Conservation (phyloP, 108 stramenopile genomes). For the Ochromonas danica region DNA sequence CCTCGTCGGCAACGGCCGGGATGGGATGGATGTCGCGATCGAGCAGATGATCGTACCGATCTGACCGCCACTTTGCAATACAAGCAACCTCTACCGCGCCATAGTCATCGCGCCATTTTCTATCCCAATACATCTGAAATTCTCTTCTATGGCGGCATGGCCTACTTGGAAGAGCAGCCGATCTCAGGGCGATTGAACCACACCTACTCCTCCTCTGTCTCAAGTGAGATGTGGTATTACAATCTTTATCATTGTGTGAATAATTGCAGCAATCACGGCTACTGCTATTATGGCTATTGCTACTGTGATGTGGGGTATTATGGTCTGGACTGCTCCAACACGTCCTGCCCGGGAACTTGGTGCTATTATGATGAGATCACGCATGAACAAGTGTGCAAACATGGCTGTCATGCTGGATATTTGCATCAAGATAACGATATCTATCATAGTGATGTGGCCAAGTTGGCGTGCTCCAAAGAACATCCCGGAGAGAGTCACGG, state of each 20-base stretch:
- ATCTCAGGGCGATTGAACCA: conserved; percentile 36
- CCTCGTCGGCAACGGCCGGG: conserved; percentile 63
- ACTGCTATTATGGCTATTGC: conserved; percentile 72
- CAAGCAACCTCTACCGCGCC: conserved; percentile 62
- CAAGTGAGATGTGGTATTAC: conserved; percentile 68
- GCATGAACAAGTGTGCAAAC: conserved; percentile 63
- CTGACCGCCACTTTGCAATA: conserved; percentile 55
- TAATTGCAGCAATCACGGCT: conserved; percentile 72
- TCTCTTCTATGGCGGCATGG: conserved; percentile 68
- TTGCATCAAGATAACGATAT: conserved; percentile 51
- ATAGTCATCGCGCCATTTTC: conserved; percentile 55
- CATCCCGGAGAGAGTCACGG: conserved; percentile 69
- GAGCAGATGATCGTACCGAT: conserved; percentile 49
- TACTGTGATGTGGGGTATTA: conserved; percentile 70
- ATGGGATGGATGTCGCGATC: conserved; percentile 80
- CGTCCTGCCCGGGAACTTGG: conserved; percentile 74
- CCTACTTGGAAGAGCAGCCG: conserved; percentile 51
- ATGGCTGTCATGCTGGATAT: conserved; percentile 72
- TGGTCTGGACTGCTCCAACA: conserved; percentile 75
- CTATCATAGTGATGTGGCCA: conserved; percentile 51
- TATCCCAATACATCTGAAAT: conserved; percentile 49
- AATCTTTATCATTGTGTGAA: conserved; percentile 60
- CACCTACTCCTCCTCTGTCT: conserved; percentile 35
- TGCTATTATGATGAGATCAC: conserved; percentile 69
- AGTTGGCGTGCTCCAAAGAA: conserved; percentile 59